Evolutionary conservation across 768 basidiomycete genomes (phyloP), one percentile per base, ranked within the genome.

Genomic region (Auriscalpium vulgare): DNA sequence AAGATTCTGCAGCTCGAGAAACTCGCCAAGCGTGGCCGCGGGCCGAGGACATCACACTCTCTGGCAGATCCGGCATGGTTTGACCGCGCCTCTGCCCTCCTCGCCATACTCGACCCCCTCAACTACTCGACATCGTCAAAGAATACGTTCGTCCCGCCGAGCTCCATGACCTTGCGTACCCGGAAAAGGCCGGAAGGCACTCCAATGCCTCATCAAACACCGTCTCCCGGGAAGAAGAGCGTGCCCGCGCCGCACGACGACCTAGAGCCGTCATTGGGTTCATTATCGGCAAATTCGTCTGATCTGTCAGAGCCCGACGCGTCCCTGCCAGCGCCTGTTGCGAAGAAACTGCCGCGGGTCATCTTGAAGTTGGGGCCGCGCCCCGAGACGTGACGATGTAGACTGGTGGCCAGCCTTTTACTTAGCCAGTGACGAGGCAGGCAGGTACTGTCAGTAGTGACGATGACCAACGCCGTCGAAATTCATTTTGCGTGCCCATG

Each of bases 331-430:
- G 9, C 53, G 13, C 21, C 47, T 10, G 17, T 8, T 37, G n/a
- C 38, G 21, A 62, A 62, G 47, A 62, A 57, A 21, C 55, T 62
- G 49, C 61, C 59, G 3, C 55, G 59, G 19, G 59, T 62, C 19
- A 57, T 62, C 35, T 40, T 62, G 53, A 62, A 60, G 51, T 53
- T 62, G 23, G 55, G 59, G 19, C 56, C 61, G 14, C 50, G 52
- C 23, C 55, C 61, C 4, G 60, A 55, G 47, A 19, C 54, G 23
- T 38, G n/a, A 14, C 37, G 21, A 21, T 21, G 21, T 21, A 21
- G 21, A 21, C 21, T 21, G 21, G 21, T 21, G 21, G 21, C 21
- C 21, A 21, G 21, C 2, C 21, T 21, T 21, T 21, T 21, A 21
- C 21, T 21, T 1, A 21, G 21, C 21, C 21, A 21, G 3, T 21